Percentiles rank a stretch among this genome's conserved stretches.
These are phyloP conservation scores for Cichorium intybus DNA, from an alignment of 140 eudicot species.

Conservation along the genomic window DNA sequence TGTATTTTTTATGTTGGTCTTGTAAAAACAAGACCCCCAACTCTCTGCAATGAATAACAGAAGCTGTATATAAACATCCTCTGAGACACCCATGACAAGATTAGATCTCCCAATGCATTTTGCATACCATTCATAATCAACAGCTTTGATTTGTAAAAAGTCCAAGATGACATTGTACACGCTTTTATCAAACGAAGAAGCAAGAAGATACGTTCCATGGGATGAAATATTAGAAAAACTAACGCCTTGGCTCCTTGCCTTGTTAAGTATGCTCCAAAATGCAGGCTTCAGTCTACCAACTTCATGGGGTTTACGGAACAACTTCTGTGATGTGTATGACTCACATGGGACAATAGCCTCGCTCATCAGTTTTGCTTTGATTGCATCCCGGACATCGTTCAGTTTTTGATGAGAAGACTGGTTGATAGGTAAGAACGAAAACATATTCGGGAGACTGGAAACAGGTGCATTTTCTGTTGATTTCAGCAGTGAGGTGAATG, in stretches of 20 bases:
- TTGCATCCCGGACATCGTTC: slow-evolving; percentile 32
- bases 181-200: slow-evolving; percentile 34
- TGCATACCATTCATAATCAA: slow-evolving; percentile 45
- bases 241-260: slow-evolving; percentile 31
- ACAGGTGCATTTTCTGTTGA: slow-evolving; percentile 25
- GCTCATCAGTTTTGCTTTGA: slow-evolving; percentile 19
- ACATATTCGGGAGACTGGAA: slow-evolving; percentile 31
- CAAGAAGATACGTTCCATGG: slow-evolving; percentile 30
- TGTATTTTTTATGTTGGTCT: slow-evolving; percentile 19
- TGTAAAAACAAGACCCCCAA: slow-evolving; percentile 19
- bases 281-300: slow-evolving; percentile 36
- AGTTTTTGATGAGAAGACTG: slow-evolving; percentile 23
- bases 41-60: slow-evolving; percentile 32
- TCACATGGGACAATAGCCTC: slow-evolving; percentile 44
- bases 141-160: slow-evolving; percentile 31
- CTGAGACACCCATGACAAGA: slow-evolving; percentile 39
- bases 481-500: slow-evolving; percentile 40
- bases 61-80: slow-evolving; percentile 36
- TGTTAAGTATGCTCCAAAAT: slow-evolving; percentile 38
- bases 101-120: slow-evolving; percentile 45
- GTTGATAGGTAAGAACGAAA: slow-evolving; percentile 31
- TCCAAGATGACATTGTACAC: slow-evolving; percentile 22
- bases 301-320: slow-evolving; percentile 41
- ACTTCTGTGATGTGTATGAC: slow-evolving; percentile 32
- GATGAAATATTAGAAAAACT: slow-evolving; percentile 28